Conservation (phyloP, 805 yeast genomes). For the Maudiozyma barnettii region DNA sequence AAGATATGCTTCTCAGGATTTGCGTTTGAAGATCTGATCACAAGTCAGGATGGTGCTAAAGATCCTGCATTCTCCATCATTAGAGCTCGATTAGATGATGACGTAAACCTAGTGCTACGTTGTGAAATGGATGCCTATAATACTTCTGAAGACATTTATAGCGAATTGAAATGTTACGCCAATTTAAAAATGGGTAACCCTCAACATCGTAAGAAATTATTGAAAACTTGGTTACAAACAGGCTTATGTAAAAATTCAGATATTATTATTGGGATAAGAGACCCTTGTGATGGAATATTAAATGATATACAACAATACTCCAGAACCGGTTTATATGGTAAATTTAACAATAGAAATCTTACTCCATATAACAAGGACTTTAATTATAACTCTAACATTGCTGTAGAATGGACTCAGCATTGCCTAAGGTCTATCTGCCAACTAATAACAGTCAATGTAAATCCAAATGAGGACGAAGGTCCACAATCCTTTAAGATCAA, state of each 20-base stretch:
- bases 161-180: conserved; percentile 26
- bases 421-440: conserved; percentile 12
- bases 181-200: conserved; percentile 14
- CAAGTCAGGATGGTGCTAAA: conserved; percentile 2
- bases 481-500: conserved; percentile 15
- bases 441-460: conserved; percentile 6
- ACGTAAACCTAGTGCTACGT: conserved; percentile 19
- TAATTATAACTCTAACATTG: conserved; percentile 20
- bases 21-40: conserved; percentile 23
- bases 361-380: conserved; percentile 9
- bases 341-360: conserved; percentile 14
- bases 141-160: conserved; percentile 10
- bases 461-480: neutral
- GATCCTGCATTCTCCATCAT: conserved; percentile 18
- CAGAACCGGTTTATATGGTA: conserved; percentile 11
- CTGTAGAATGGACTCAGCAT: conserved; percentile 23
- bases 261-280: conserved; percentile 24
- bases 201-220: conserved; percentile 22
- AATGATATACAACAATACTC: conserved; percentile 19
- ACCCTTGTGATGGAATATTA: conserved; percentile 17
- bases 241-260: conserved; percentile 21
- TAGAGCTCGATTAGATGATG: conserved; percentile 14
- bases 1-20: conserved; percentile 24
- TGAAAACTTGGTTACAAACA: conserved; percentile 29
- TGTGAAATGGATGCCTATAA: conserved; percentile 29